Conservation (phyloP, 495 filamentous ascomycete species). For the Letharia lupina region DNA sequence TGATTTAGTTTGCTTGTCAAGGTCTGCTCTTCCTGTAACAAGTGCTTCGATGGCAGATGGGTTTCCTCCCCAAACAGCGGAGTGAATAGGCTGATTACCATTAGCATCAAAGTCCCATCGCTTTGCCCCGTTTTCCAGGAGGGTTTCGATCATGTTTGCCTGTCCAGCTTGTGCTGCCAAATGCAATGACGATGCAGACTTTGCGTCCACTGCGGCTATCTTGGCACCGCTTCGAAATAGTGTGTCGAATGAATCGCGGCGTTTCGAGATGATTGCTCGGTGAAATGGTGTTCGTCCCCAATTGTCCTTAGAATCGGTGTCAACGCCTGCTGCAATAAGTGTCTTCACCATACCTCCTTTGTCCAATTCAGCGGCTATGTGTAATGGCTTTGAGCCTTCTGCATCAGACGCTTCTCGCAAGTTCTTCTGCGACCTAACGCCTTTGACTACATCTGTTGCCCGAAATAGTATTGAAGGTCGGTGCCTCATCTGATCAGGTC, state of each 20-base stretch:
- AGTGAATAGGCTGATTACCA: conserved; percentile 18
- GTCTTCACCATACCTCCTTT: conserved; percentile 17
- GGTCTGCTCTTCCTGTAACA: conserved; percentile 8
- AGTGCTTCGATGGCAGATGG: conserved; percentile 7
- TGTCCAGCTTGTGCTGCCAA: conserved; percentile 15
- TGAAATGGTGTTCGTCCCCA: conserved; percentile 14
- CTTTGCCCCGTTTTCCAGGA: conserved; percentile 13
- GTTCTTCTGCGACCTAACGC: conserved; percentile 12
- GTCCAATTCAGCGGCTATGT: conserved; percentile 13
- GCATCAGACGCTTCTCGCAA: conserved; percentile 18
- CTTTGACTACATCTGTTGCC: conserved; percentile 12
- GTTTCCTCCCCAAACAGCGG: conserved; percentile 12
- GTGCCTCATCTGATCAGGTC: not conserved
- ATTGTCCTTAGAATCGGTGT: conserved; percentile 28
- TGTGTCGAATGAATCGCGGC: conserved; percentile 8
- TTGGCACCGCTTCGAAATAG: conserved; percentile 14
- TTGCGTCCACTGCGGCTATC: conserved; percentile 5
- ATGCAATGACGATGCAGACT: conserved; percentile 15
- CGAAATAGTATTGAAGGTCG: conserved; percentile 14
- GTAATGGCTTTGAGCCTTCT: conserved; percentile 17
- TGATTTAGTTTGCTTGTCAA: conserved; percentile 15
- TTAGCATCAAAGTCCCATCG: conserved; percentile 8
- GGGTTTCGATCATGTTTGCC: conserved; percentile 2
- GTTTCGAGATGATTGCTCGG: conserved; percentile 13
- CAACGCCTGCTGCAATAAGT: conserved; percentile 24